Conservation (phyloP, 208 protist species). For the Angomonas ambiguus region DNA sequence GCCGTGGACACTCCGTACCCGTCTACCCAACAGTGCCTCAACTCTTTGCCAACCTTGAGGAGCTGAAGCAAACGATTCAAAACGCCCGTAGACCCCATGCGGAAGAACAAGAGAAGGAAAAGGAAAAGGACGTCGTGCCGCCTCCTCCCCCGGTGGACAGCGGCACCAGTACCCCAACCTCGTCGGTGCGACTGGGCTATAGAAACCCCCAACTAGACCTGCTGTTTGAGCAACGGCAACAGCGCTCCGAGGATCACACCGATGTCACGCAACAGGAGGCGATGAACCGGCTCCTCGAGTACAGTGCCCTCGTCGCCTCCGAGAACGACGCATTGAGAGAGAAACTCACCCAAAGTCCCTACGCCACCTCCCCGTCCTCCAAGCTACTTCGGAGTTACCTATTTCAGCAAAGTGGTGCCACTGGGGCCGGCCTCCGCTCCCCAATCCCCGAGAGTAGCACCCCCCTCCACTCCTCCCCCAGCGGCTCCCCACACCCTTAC, state of each 20-base stretch:
- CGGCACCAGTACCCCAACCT: not conserved
- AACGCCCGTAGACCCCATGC: not conserved
- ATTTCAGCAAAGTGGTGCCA: not conserved
- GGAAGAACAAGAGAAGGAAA: not conserved
- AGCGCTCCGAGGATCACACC: not conserved
- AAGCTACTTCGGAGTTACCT: not conserved
- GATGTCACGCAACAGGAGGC: not conserved
- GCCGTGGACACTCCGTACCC: not conserved
- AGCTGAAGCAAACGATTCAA: not conserved
- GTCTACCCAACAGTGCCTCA: not conserved
- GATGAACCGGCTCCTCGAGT: not conserved
- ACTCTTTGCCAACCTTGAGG: not conserved
- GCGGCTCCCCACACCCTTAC: not conserved
- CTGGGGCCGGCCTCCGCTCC: not conserved
- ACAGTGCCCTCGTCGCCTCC: not conserved
- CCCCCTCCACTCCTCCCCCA: not conserved
- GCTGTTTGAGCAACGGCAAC: not conserved
- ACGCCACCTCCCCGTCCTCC: not conserved
- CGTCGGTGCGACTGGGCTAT: not conserved
- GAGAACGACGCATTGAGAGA: not conserved
- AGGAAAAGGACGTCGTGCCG: not conserved
- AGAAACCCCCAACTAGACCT: not conserved
- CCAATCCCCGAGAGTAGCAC: not conserved
- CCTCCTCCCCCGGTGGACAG: not conserved
- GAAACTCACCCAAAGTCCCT: not conserved